A percentile compares a stretch with the other conserved stretches of the same genome.
Evolutionary conservation across 2,329 filamentous ascomycete genomes (phyloP).

Genomic region (Pezicula neosporulosa): DNA sequence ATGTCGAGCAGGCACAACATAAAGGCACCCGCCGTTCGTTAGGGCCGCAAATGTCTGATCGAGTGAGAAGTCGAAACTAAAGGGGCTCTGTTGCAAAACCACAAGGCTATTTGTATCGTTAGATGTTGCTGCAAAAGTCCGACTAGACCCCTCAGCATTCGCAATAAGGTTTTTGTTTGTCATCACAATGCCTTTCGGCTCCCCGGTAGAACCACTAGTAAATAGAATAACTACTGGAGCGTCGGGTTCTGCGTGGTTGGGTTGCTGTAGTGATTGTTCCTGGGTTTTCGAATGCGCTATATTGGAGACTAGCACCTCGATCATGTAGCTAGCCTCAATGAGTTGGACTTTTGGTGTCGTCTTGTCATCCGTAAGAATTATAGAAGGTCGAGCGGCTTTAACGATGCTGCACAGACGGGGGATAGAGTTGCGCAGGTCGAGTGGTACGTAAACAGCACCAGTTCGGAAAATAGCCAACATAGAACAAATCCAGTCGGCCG

Average conservation of each 20-base stretch:
- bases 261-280: no score
- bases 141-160: background rate
- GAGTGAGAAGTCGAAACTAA: slow-evolving; percentile 11
- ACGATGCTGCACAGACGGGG: slow-evolving; percentile 23
- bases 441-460: slow-evolving; percentile 30
- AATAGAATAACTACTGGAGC: no score
- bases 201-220: slow-evolving; percentile 10
- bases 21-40: slow-evolving; percentile 6
- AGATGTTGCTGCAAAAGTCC: slow-evolving; percentile 2
- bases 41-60: slow-evolving; percentile 7
- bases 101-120: no score
- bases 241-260: no score
- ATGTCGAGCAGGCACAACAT: background rate
- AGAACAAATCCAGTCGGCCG: slow-evolving; percentile 21
- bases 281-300: no score
- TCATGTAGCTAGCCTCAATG: no score
- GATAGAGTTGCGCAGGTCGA: slow-evolving; percentile 26
- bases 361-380: slow-evolving; percentile 25
- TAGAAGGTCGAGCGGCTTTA: slow-evolving; percentile 23
- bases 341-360: slow-evolving; percentile 3
- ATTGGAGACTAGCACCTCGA: no score
- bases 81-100: slow-evolving; percentile 11
- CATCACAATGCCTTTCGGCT: slow-evolving; percentile 15
- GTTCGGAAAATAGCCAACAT: slow-evolving; percentile 29
- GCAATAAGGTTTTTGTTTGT: slow-evolving; percentile 16